Evolutionary conservation across 345 rosid species (phyloP).

Genomic region (Eucalyptus caleyi): DNA sequence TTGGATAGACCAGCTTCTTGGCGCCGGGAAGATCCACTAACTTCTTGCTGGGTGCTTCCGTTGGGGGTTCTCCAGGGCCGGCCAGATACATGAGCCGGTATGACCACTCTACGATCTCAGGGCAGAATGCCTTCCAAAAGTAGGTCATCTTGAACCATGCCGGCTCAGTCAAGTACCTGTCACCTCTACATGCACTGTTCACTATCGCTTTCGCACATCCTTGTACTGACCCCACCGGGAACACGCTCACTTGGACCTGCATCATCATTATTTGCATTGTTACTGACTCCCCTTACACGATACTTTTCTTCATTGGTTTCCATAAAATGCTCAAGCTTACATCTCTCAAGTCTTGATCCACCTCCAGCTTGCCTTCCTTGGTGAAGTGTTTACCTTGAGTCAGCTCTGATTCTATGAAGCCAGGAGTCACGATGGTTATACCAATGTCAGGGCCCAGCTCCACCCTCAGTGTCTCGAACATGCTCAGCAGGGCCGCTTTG

Average conservation of each 20-base stretch:
- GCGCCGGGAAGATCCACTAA: neutral
- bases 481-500: constrained; percentile 18
- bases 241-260: constrained; percentile 8
- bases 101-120: constrained; percentile 22
- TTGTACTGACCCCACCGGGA: constrained; percentile 6
- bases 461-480: constrained; percentile 29
- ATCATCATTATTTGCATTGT: neutral
- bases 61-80: constrained; percentile 1
- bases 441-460: constrained; percentile 34
- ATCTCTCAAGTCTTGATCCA: constrained; percentile 26
- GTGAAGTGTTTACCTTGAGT: constrained; percentile 16
- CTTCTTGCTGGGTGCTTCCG: constrained; percentile 15
- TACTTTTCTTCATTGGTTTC: neutral
- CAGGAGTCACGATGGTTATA: constrained; percentile 32
- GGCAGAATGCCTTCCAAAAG: constrained; percentile 28
- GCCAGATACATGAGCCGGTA: neutral
- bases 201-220: constrained; percentile 19
- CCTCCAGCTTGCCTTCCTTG: constrained; percentile 19
- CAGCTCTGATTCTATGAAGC: constrained; percentile 11
- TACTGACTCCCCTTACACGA: neutral
- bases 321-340: constrained; percentile 4
- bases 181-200: constrained; percentile 28
- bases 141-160: constrained; percentile 1
- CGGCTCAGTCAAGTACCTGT: constrained; percentile 23
- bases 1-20: neutral